Percentiles rank a stretch among this genome's conserved stretches.
phyloP scores from a whole-genome alignment of 768 basidiomycete genomes.

The Neoboletus brunneissimus region DNA sequence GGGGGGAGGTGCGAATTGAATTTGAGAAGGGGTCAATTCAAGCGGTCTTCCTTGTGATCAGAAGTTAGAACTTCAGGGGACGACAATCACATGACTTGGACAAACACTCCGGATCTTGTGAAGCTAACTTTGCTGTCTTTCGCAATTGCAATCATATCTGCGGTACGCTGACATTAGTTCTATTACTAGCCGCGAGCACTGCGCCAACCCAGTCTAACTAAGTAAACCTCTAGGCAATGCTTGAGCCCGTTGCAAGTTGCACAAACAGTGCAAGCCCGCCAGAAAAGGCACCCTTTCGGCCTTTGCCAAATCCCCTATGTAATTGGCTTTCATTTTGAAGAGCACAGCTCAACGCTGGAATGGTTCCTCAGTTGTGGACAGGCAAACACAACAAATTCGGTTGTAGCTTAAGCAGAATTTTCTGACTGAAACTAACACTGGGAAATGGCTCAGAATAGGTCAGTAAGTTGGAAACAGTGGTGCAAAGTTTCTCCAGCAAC shows the following conservation, averaged over 20 bases:
- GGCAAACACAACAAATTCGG: no score
- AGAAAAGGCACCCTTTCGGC: background rate
- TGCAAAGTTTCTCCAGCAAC: no score
- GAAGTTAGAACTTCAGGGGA: constrained; percentile 12
- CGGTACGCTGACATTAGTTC: background rate
- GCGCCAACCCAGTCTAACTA: background rate
- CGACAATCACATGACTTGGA: constrained; percentile 23
- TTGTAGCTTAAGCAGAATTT: no score
- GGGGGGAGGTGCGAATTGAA: background rate
- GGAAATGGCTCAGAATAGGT: no score
- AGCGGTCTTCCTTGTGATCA: no score
- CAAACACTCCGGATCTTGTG: background rate
- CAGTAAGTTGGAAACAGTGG: no score
- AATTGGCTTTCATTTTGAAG: background rate
- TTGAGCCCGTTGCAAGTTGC: background rate
- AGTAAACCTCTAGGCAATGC: background rate
- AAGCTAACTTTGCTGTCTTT: no score
- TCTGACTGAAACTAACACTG: no score
- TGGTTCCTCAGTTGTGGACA: no score
- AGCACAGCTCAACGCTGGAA: background rate
- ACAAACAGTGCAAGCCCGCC: background rate
- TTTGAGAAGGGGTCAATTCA: background rate
- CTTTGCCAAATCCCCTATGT: background rate
- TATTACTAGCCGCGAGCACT: background rate
- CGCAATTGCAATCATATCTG: background rate